These are phyloP conservation scores for Vitis vinifera DNA, from an alignment of 164 flowering plant species.

Conservation along the genomic window ASM3070453v1 NC_081807.1:1489501-1490000, in stretches of 20 bases:
- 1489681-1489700: constrained; percentile 65
- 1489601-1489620: constrained; percentile 53
- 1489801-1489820: constrained; percentile 76
- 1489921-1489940: constrained; percentile 71
- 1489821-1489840: constrained; percentile 62
- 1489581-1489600: constrained; percentile 55
- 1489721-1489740: constrained; percentile 75
- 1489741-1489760: constrained; percentile 58
- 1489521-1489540: constrained; percentile 91
- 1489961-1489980: constrained; percentile 81
- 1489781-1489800: constrained; percentile 96
- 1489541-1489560: constrained; percentile 97
- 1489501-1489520: constrained; percentile 70
- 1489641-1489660: constrained; percentile 66
- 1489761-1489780: constrained; percentile 90
- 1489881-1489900: background rate
- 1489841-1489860: background rate
- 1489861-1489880: too few species aligned
- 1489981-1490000: constrained; percentile 60
- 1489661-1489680: constrained; percentile 99
- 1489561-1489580: constrained; percentile 64
- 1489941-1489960: constrained; percentile 91
- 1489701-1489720: constrained; percentile 65
- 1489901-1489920: constrained; percentile 61
- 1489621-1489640: constrained; percentile 76